Percentiles rank a stretch among this genome's conserved stretches.
Conservation (phyloP, 2,329 filamentous ascomycete genomes). For the Immersiporthe knoxdaviesiana region DNA sequence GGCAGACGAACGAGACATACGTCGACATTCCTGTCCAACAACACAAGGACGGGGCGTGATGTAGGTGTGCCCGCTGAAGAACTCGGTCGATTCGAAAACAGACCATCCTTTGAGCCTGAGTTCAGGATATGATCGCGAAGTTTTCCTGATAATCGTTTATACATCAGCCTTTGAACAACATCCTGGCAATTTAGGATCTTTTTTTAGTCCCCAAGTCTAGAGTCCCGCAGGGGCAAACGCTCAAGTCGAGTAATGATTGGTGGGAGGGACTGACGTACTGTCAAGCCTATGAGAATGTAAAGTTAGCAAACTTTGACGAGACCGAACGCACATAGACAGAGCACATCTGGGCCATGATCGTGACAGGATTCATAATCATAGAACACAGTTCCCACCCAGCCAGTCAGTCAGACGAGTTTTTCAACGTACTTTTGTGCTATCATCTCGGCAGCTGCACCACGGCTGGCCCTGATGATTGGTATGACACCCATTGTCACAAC, state of each 20-base stretch:
- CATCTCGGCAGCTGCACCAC: conserved; percentile 89
- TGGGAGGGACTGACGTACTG: conserved; percentile 45
- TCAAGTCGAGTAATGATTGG: neutral
- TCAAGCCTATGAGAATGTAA: conserved; percentile 58
- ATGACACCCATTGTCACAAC: conserved; percentile 98
- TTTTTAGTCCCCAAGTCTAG: neutral
- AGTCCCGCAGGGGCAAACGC: neutral
- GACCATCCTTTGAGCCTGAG: conserved; percentile 80
- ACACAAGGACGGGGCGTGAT: conserved; percentile 84
- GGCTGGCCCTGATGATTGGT: conserved; percentile 92
- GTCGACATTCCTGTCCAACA: conserved; percentile 94
- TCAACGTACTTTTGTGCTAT: conserved; percentile 72
- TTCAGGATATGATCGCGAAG: conserved; percentile 95
- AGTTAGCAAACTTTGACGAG: conserved; percentile 6
- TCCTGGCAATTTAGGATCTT: neutral
- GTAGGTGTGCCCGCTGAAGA: conserved; percentile 65
- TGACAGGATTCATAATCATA: neutral
- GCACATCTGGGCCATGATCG: neutral
- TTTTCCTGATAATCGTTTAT: conserved; percentile 52
- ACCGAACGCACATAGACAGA: neutral
- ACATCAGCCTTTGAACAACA: neutral
- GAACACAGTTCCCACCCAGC: neutral
- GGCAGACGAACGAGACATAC: neutral
- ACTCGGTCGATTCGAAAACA: conserved; percentile 77
- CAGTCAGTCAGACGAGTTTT: neutral